Conservation (phyloP, 208 protist species). For the Leishmania mexicana region DNA sequence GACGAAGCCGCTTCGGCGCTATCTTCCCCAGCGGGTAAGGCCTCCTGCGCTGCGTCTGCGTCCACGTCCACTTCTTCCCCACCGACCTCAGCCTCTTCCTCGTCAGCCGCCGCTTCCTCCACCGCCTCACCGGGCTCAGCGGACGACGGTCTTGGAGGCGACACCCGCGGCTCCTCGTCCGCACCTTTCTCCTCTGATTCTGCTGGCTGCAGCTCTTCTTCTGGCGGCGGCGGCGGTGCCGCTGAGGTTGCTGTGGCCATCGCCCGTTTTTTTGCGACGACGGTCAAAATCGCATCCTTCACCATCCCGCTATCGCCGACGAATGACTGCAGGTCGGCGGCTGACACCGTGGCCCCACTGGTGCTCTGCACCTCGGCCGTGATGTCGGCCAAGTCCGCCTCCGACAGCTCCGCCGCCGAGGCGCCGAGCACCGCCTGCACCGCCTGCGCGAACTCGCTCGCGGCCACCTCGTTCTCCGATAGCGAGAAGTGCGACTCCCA, state of each 20-base stretch:
- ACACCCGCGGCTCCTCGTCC: conserved; percentile 1
- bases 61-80: background rate
- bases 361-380: conserved; percentile 35
- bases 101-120: conserved; percentile 6
- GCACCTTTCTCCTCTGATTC: conserved; percentile 7
- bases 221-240: background rate
- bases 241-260: background rate
- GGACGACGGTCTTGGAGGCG: background rate
- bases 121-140: background rate
- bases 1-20: background rate
- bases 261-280: conserved; percentile 12
- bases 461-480: conserved; percentile 68
- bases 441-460: conserved; percentile 48
- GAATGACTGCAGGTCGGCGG: conserved; percentile 65
- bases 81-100: background rate
- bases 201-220: background rate
- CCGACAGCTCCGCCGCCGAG: conserved; percentile 10
- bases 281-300: conserved; percentile 22
- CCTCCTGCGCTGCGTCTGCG: background rate
- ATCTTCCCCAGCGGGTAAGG: background rate
- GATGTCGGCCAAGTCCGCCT: conserved; percentile 37
- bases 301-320: conserved; percentile 50
- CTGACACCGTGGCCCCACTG: conserved; percentile 40
- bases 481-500: conserved; percentile 74
- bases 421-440: conserved; percentile 24